These are phyloP conservation scores for Fusarium verticillioides DNA, from an alignment of 2,329 filamentous ascomycete species.

Conservation along the genomic window DNA sequence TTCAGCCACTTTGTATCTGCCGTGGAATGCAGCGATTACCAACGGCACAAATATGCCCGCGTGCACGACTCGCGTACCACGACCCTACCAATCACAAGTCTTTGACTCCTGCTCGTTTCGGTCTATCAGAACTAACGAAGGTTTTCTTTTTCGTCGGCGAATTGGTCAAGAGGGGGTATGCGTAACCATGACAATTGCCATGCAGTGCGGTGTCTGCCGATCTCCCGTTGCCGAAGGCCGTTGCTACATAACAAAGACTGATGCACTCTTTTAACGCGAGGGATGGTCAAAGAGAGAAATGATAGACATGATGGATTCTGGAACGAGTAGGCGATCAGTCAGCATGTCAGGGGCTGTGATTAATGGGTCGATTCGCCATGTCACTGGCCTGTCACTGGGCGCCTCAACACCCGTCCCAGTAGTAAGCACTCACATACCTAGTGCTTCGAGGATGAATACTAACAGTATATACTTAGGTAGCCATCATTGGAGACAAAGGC, in stretches of 20 bases:
- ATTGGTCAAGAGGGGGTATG: neutral
- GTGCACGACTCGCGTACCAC: neutral
- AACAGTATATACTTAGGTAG: neutral
- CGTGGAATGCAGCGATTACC: neutral
- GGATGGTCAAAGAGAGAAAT: neutral
- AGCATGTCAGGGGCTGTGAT: neutral
- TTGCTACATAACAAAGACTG: neutral
- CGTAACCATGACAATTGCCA: neutral
- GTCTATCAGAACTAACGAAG: neutral
- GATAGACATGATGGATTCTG: neutral
- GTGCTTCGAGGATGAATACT: neutral
- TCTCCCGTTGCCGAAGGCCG: neutral
- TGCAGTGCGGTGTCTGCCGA: neutral
- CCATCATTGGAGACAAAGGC: neutral
- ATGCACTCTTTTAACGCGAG: neutral
- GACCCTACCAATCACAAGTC: neutral
- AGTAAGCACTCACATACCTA: neutral
- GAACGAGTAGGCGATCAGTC: neutral
- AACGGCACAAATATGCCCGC: neutral
- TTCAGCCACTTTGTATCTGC: neutral
- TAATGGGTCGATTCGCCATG: neutral
- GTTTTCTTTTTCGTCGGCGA: neutral
- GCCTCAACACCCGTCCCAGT: neutral
- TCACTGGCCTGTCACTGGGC: neutral
- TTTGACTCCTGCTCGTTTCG: rapidly evolving